These are phyloP conservation scores for Debaryomyces sp. DNA, from an alignment of 1,139 yeast genomes.

Conservation along the genomic window DNA sequence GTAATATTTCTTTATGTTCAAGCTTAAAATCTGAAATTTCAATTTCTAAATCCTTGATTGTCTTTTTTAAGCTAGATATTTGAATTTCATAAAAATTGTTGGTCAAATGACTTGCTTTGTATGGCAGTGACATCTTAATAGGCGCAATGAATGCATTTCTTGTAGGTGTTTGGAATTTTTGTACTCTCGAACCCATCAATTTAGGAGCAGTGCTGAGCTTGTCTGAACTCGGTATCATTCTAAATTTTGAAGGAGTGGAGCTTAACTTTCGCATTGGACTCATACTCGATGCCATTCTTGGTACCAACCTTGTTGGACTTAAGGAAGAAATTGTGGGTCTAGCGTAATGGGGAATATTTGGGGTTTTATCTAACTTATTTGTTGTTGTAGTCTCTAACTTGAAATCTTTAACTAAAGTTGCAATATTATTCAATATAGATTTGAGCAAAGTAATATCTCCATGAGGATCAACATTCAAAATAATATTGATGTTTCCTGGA, in stretches of 20 bases:
- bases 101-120: conserved; percentile 5
- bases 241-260: conserved; percentile 6
- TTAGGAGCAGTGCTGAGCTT: conserved; percentile 7
- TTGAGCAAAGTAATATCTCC: conserved; percentile 30
- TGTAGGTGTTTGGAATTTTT: conserved; percentile 4
- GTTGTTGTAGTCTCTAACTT: conserved; percentile 14
- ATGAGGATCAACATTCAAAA: conserved; percentile 31
- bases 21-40: conserved; percentile 16
- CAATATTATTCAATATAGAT: conserved; percentile 31
- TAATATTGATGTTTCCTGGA: conserved; percentile 21
- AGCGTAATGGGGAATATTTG: conserved; percentile 30
- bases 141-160: conserved; percentile 1
- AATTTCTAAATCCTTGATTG: conserved; percentile 13
- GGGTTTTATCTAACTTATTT: conserved; percentile 1
- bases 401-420: conserved; percentile 25
- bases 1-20: conserved; percentile 10
- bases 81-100: conserved; percentile 11
- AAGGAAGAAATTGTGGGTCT: conserved; percentile 32
- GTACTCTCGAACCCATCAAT: not conserved
- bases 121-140: not conserved
- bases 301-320: conserved; percentile 16
- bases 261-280: conserved; percentile 4
- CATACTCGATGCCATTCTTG: not conserved
- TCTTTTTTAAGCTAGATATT: conserved; percentile 12
- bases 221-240: not conserved